Evolutionary conservation across 805 yeast genomes (phyloP), one percentile per base, ranked within the genome.

Genomic region (Starmerella kuoi): DNA sequence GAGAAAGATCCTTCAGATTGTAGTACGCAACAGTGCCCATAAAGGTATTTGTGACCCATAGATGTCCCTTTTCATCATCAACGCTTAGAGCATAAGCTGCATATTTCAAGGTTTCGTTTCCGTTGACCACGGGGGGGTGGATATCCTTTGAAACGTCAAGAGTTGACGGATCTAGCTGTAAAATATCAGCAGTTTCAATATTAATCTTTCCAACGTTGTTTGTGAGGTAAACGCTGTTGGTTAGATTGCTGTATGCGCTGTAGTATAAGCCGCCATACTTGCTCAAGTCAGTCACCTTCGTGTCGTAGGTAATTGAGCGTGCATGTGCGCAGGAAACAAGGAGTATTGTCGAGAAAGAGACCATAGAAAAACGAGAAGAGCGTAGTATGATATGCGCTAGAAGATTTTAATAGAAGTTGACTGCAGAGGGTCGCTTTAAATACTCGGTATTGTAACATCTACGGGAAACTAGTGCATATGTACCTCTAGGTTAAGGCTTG

Each of bases 1-100:
- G 34, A 15, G 17, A 14, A 3, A 40, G 38, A 38, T 38, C 32
- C 18, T 15, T 17, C 20, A 25, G 36, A 15, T 28, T 37, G 39
- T 46, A 42, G 35, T 19, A 35, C 5, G 42, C 14, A 15, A 41
- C 47, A 11, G 47, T 43, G 38, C 36, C 35, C 35, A 35, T 33
- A 18, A 46, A 47, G 15, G 47, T 46, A 35, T 46, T 42, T 20
- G 47, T 43, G 7, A 31, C 35, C 47, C 47, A 46, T 11, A 46
- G 33, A 22, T 19, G 40, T 28, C 23, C 25, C 28, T 35, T 33
- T 35, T 27, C 31, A 17, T 26, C 18, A 20, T 46, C 49, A 17
- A 28, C 15, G 23, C 11, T 33, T 32, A 43, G 30, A 18, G 47
- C 44, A 37, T 43, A 46, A n/a, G 25, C 42, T 33, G 47, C 49